Evolutionary conservation across 2,329 filamentous ascomycete genomes (phyloP).

Genomic region (Neobulgaria alba): DNA sequence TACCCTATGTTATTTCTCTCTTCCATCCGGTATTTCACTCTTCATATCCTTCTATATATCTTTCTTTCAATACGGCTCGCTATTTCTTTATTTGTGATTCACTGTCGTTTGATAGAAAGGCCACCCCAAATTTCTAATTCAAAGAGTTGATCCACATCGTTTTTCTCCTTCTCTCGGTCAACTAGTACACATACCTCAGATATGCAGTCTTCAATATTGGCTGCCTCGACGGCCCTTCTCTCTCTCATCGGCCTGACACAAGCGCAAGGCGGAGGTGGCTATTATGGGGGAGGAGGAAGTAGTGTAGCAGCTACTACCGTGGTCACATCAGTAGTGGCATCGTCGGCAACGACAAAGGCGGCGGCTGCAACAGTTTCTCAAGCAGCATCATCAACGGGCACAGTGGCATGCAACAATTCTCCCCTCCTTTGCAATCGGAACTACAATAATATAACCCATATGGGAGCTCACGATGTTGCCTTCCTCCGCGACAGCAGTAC

Average conservation of each 20-base stretch:
- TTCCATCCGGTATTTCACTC: no score
- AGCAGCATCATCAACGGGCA: constrained; percentile 19
- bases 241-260: constrained; percentile 15
- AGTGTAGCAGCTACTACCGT: constrained; percentile 3
- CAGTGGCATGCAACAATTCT: constrained; percentile 65
- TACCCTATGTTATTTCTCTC: not conserved
- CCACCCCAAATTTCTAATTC: not conserved
- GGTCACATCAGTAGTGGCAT: constrained; percentile 4
- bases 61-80: not conserved
- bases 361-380: constrained; percentile 8
- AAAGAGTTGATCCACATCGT: not conserved
- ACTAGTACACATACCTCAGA: constrained; percentile 7
- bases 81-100: constrained; percentile 1
- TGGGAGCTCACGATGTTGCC: constrained; percentile 59
- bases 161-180: not conserved
- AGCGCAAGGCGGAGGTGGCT: constrained; percentile 9
- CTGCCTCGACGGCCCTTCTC: constrained; percentile 19
- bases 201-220: constrained; percentile 12
- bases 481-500: constrained; percentile 44
- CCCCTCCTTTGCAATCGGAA: constrained; percentile 60
- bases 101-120: not conserved
- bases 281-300: constrained; percentile 1
- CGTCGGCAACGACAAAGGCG: constrained; percentile 6
- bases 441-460: constrained; percentile 70
- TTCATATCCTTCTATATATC: constrained; percentile 1